phyloP scores from a whole-genome alignment of 108 stramenopile genomes.

The Cyclotella cryptica region DNA sequence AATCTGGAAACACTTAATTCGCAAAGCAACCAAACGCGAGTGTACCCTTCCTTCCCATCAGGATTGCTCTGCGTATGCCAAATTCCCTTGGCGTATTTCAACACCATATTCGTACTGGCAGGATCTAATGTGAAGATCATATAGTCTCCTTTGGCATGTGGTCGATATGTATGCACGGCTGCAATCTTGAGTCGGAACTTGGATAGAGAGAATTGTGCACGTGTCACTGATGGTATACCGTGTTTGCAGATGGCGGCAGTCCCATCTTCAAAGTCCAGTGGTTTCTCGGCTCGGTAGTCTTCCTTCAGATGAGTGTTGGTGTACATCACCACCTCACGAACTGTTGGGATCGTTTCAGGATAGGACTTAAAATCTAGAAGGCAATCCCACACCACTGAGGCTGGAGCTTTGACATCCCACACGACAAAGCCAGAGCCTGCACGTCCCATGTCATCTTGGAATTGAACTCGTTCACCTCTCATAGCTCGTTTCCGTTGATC shows the following conservation, averaged over 20 bases:
- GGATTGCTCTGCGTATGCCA: slow-evolving; percentile 87
- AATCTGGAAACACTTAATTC: slow-evolving; percentile 77
- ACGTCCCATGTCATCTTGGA: slow-evolving; percentile 85
- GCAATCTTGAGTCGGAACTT: slow-evolving; percentile 91
- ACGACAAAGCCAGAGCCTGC: slow-evolving; percentile 90
- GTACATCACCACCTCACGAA: slow-evolving; percentile 80
- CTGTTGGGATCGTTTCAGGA: slow-evolving; percentile 83
- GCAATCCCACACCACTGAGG: slow-evolving; percentile 86
- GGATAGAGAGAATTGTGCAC: slow-evolving; percentile 77
- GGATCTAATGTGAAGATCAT: slow-evolving; percentile 89
- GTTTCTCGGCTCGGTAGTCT: slow-evolving; percentile 73
- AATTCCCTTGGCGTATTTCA: slow-evolving; percentile 89
- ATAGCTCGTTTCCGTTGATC: slow-evolving; percentile 58
- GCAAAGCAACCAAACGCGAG: slow-evolving; percentile 86
- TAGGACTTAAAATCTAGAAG: slow-evolving; percentile 89
- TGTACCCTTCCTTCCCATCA: slow-evolving; percentile 73
- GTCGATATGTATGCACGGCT: slow-evolving; percentile 84
- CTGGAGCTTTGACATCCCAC: slow-evolving; percentile 79
- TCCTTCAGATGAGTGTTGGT: slow-evolving; percentile 76
- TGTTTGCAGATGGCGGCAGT: slow-evolving; percentile 73
- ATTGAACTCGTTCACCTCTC: slow-evolving; percentile 78
- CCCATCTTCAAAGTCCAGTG: slow-evolving; percentile 63
- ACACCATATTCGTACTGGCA: slow-evolving; percentile 78
- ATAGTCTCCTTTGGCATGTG: slow-evolving; percentile 85
- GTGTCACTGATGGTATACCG: slow-evolving; percentile 79